A percentile compares a stretch with the other conserved stretches of the same genome.
These are phyloP conservation scores for Triticum urartu DNA, from an alignment of 176 grass and related monocot genomes.

Conservation along the genomic window DNA sequence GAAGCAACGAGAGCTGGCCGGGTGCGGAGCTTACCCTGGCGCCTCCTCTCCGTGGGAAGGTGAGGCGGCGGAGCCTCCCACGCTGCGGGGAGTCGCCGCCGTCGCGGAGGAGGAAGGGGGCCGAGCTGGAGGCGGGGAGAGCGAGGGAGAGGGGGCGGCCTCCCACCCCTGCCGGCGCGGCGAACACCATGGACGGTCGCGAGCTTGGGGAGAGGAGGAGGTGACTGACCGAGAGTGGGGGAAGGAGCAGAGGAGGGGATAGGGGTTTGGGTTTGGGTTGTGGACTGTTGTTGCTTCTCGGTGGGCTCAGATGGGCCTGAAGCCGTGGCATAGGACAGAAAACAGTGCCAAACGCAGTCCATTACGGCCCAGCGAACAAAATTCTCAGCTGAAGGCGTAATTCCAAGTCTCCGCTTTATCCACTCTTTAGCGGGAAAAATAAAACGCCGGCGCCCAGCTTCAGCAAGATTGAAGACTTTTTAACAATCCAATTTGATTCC, in stretches of 20 bases:
- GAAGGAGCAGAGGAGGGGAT: not conserved
- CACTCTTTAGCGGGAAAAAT: too few species aligned
- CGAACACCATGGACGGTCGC: conserved; percentile 37
- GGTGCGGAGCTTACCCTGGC: not conserved
- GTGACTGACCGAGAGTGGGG: not conserved
- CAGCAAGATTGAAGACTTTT: too few species aligned
- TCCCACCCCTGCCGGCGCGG: not conserved
- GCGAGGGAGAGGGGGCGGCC: not conserved
- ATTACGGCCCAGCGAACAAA: too few species aligned
- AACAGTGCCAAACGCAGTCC: too few species aligned
- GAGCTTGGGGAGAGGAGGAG: not conserved
- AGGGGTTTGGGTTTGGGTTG: not conserved
- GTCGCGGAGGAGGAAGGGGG: not conserved
- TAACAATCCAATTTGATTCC: too few species aligned
- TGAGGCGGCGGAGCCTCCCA: not conserved
- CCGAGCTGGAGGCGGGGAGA: not conserved
- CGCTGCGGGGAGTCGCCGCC: not conserved
- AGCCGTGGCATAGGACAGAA: too few species aligned
- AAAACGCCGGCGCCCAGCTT: too few species aligned
- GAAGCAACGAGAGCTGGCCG: not conserved
- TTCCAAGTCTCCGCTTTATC: too few species aligned
- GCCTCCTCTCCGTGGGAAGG: not conserved
- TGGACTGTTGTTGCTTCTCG: too few species aligned
- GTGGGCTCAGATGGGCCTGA: too few species aligned
- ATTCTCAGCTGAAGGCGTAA: too few species aligned